A percentile compares a stretch with the other conserved stretches of the same genome.
Evolutionary conservation across 208 protist genomes (phyloP).

Genomic region (Trichomonas vaginalis): DNA sequence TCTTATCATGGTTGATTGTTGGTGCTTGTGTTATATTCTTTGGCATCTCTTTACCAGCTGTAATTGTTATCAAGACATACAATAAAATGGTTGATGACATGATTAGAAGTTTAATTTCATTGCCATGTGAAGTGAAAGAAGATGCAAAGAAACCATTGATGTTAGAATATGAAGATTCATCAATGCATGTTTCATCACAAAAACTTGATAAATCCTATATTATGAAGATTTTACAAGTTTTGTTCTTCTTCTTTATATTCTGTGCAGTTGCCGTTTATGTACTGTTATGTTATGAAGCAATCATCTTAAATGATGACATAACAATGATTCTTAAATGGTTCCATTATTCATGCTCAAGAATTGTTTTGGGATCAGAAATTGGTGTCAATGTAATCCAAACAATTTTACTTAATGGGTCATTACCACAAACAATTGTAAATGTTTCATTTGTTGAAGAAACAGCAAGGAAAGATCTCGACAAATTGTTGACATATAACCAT

Average conservation of each 20-base stretch:
- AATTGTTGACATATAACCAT: not conserved
- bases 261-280: not conserved
- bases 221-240: not conserved
- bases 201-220: not conserved
- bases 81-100: not conserved
- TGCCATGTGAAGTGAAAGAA: not conserved
- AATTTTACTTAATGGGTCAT: not conserved
- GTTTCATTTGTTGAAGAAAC: not conserved
- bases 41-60: not conserved
- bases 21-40: not conserved
- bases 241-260: not conserved
- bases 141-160: not conserved
- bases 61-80: not conserved
- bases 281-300: not conserved
- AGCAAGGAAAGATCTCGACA: not conserved
- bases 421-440: not conserved
- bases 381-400: not conserved
- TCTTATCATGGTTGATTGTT: not conserved
- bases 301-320: not conserved
- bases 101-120: not conserved
- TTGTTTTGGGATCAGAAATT: not conserved
- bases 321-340: not conserved
- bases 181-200: not conserved
- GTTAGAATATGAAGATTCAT: not conserved
- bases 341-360: not conserved